Evolutionary conservation across 1,284 basidiomycete genomes (phyloP).

Genomic region (Apiotrichum mycotoxinovorans): DNA sequence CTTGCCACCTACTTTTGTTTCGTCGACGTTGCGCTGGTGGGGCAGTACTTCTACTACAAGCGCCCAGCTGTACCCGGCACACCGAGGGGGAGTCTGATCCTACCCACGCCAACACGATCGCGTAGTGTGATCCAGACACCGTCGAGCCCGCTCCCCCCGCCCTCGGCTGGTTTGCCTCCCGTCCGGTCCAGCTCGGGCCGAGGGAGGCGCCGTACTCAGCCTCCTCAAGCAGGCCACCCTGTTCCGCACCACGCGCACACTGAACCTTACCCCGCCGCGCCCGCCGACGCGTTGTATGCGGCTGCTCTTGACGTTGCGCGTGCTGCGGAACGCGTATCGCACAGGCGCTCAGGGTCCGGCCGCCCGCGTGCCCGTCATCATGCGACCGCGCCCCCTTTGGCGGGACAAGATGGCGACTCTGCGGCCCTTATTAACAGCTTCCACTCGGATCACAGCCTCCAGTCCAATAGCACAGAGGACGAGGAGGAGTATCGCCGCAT

Average conservation of each 20-base stretch:
- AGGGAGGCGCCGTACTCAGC: slow-evolving; percentile 3
- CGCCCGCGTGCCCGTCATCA: slow-evolving; percentile 12
- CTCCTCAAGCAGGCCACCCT: background rate
- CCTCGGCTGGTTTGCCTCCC: background rate
- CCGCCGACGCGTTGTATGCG: slow-evolving; percentile 43
- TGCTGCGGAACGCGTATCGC: slow-evolving; percentile 45
- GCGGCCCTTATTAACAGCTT: slow-evolving; percentile 23
- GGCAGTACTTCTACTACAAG: slow-evolving; percentile 73
- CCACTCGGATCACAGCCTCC: slow-evolving; percentile 31
- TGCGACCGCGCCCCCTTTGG: slow-evolving; percentile 1
- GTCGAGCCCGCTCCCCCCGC: background rate
- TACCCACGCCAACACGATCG: background rate
- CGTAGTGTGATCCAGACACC: background rate
- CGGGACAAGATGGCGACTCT: background rate
- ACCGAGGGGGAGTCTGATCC: slow-evolving; percentile 2
- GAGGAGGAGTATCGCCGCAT: slow-evolving; percentile 9
- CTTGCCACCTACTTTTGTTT: slow-evolving; percentile 82
- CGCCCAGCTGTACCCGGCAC: slow-evolving; percentile 1
- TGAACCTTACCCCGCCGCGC: background rate
- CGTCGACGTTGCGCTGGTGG: slow-evolving; percentile 68
- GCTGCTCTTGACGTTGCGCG: slow-evolving; percentile 48
- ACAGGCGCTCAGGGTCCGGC: slow-evolving; percentile 14
- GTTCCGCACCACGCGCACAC: slow-evolving; percentile 18
- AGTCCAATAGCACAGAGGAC: slow-evolving; percentile 11
- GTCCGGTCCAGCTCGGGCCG: slow-evolving; percentile 3